These are phyloP conservation scores for Fraxinus albicans DNA, from an alignment of 305 asterid species.

Conservation along the genomic window DNA sequence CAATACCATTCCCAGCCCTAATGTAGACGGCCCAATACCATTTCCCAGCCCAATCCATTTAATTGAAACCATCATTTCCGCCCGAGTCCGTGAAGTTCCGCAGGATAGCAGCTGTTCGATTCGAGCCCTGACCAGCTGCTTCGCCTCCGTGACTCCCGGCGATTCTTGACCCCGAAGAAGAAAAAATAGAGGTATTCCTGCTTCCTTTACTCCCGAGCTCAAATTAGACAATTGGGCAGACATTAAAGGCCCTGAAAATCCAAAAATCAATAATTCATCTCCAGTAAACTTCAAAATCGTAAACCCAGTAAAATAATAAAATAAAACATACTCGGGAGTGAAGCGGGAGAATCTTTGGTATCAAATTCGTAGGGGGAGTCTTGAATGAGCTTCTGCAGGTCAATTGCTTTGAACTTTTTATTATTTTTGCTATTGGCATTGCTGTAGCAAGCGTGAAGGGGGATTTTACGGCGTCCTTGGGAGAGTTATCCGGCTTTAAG, in stretches of 20 bases:
- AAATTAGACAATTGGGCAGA: conserved; percentile 67
- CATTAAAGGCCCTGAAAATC: conserved; percentile 72
- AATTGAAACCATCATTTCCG: too few relatives aligned
- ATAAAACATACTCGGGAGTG: conserved; percentile 59
- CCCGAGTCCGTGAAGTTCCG: too few relatives aligned
- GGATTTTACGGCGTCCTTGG: conserved; percentile 38
- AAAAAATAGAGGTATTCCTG: too few relatives aligned
- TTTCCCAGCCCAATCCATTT: too few relatives aligned
- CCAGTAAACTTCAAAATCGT: neutral
- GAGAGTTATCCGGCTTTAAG: conserved; percentile 20
- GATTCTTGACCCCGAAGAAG: too few relatives aligned
- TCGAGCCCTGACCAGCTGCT: too few relatives aligned
- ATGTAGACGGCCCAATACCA: too few relatives aligned
- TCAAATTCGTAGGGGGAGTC: conserved; percentile 40
- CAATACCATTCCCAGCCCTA: too few relatives aligned
- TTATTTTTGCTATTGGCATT: conserved; percentile 18
- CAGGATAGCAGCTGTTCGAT: too few relatives aligned
- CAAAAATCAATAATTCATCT: conserved; percentile 6
- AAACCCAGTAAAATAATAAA: neutral
- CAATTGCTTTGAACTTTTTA: conserved; percentile 45
- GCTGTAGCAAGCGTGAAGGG: conserved; percentile 37
- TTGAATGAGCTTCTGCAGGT: conserved; percentile 52
- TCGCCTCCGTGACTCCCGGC: too few relatives aligned
- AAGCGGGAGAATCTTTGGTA: conserved; percentile 53
- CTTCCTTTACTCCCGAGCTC: conserved; percentile 42